These are phyloP conservation scores for Citrus hindsii DNA, from an alignment of 345 rosid genomes.

Conservation along the genomic window DNA sequence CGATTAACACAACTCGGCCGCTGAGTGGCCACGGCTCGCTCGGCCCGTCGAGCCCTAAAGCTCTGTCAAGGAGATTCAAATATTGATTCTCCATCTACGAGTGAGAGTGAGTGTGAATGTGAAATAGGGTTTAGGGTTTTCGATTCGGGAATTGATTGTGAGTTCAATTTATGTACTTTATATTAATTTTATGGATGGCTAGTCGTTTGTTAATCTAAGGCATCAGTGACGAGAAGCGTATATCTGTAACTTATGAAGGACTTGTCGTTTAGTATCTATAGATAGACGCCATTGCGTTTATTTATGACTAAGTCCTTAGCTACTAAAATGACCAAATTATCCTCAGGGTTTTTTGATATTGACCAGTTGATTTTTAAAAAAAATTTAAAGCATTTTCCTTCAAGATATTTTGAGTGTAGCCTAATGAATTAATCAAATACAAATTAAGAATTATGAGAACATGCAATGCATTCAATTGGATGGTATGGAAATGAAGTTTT, in stretches of 20 bases:
- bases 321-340: too few species aligned
- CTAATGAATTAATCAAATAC: too few species aligned
- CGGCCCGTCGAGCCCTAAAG: conserved; percentile 53
- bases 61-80: conserved; percentile 60
- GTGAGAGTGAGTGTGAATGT: too few species aligned
- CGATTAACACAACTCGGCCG: conserved; percentile 52
- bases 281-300: too few species aligned
- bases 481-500: too few species aligned
- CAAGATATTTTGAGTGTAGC: too few species aligned
- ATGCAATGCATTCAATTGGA: too few species aligned
- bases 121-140: conserved; percentile 4
- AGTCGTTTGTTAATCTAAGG: background rate
- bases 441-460: too few species aligned
- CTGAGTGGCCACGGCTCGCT: conserved; percentile 39
- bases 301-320: too few species aligned
- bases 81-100: conserved; percentile 36
- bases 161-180: background rate
- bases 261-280: background rate
- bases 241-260: background rate
- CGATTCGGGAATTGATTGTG: background rate
- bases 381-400: too few species aligned
- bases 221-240: background rate
- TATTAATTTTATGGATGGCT: background rate
- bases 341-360: too few species aligned
- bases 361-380: too few species aligned